Evolutionary conservation across 75 land plant genomes (phyloP).

Genomic region (Azolla pinnata): DNA sequence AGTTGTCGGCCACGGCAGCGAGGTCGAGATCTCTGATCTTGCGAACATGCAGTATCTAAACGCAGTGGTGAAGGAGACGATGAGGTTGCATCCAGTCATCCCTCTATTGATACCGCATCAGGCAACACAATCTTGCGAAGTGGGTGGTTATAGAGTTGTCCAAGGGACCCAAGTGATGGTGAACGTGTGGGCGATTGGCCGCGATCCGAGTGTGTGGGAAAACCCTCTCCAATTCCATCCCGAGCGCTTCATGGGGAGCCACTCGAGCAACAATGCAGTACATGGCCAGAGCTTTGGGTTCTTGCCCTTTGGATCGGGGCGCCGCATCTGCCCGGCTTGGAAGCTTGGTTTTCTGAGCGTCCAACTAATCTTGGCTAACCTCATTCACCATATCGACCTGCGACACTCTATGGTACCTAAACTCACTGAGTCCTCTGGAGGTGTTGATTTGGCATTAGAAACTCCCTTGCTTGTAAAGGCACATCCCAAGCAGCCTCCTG

Average conservation of each 20-base stretch:
- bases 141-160: background rate
- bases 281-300: slow-evolving; percentile 17
- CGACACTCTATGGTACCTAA: too few species aligned
- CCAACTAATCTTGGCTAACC: too few species aligned
- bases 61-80: slow-evolving; percentile 14
- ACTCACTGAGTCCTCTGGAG: too few species aligned
- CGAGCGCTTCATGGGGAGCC: slow-evolving; percentile 8
- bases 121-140: background rate
- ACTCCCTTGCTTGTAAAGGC: too few species aligned
- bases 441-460: too few species aligned
- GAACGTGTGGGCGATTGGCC: slow-evolving; percentile 5
- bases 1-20: background rate
- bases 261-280: background rate
- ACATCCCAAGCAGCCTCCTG: too few species aligned
- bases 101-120: background rate
- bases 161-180: background rate
- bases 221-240: slow-evolving; percentile 5
- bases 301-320: slow-evolving; percentile 23
- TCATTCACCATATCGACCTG: too few species aligned
- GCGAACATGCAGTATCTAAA: background rate
- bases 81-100: slow-evolving; percentile 6
- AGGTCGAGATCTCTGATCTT: background rate
- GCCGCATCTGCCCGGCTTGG: slow-evolving; percentile 23
- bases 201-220: slow-evolving; percentile 4
- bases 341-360: slow-evolving; percentile 6